Percentiles rank a stretch among this genome's conserved stretches.
Conservation (phyloP, 257 asterid genomes). For the Phtheirospermum japonicum region DNA sequence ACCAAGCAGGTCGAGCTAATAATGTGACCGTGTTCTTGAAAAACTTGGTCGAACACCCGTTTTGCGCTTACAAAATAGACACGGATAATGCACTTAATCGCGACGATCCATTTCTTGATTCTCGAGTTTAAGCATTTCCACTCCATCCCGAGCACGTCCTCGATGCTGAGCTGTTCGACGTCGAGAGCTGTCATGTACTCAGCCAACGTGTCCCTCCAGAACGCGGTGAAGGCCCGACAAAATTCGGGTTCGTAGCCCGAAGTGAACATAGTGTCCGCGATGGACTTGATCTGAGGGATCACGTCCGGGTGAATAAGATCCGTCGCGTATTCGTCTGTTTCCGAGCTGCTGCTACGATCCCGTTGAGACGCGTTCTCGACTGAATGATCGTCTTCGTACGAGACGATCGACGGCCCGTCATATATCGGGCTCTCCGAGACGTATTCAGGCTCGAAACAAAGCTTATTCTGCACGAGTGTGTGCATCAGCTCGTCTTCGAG, state of each 20-base stretch:
- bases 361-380: slow-evolving; percentile 25
- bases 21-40: slow-evolving; percentile 35
- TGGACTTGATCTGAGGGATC: slow-evolving; percentile 46
- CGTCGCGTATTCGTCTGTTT: slow-evolving; percentile 38
- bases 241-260: slow-evolving; percentile 51
- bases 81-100: slow-evolving; percentile 38
- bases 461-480: slow-evolving; percentile 48
- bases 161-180: slow-evolving; percentile 47
- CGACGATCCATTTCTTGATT: slow-evolving; percentile 54
- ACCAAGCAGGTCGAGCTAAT: slow-evolving; percentile 38
- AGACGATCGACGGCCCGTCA: slow-evolving; percentile 39
- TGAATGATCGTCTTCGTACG: slow-evolving; percentile 52
- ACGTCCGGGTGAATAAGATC: slow-evolving; percentile 58
- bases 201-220: slow-evolving; percentile 46
- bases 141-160: slow-evolving; percentile 63
- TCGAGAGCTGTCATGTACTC: slow-evolving; percentile 40
- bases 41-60: slow-evolving; percentile 48
- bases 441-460: slow-evolving; percentile 28
- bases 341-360: slow-evolving; percentile 38
- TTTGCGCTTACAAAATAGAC: slow-evolving; percentile 43
- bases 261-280: slow-evolving; percentile 49
- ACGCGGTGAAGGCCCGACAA: slow-evolving; percentile 39
- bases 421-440: slow-evolving; percentile 11
- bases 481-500: slow-evolving; percentile 50
- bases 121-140: slow-evolving; percentile 48